phyloP scores from a whole-genome alignment of 352 stramenopile species.

The Phytophthora citricola region DNA sequence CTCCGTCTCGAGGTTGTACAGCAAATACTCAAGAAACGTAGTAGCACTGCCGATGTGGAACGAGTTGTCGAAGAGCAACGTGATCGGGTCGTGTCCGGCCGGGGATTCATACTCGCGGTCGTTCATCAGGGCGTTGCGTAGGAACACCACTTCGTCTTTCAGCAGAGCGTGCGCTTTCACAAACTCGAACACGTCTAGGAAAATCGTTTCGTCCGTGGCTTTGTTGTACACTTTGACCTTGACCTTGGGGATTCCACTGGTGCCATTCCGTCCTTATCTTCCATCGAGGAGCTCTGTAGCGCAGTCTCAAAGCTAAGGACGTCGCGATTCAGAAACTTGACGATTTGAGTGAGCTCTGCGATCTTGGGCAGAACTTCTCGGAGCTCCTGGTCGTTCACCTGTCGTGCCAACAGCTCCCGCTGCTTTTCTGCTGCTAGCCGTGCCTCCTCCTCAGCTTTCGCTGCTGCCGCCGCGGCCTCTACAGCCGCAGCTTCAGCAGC shows the following conservation, averaged over 20 bases:
- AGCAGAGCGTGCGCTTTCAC: constrained; percentile 86
- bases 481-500: constrained; percentile 33
- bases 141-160: constrained; percentile 89
- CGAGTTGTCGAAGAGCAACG: constrained; percentile 93
- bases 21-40: constrained; percentile 93
- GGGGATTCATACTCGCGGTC: constrained; percentile 89
- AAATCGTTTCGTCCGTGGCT: constrained; percentile 89
- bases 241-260: constrained; percentile 75
- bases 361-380: constrained; percentile 94
- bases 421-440: constrained; percentile 51
- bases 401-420: constrained; percentile 69
- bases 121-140: constrained; percentile 92
- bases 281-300: constrained; percentile 73
- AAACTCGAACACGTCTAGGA: constrained; percentile 95
- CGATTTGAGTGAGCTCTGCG: constrained; percentile 92
- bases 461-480: constrained; percentile 44
- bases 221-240: constrained; percentile 93
- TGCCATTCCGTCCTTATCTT: constrained; percentile 46
- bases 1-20: constrained; percentile 94
- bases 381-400: constrained; percentile 93
- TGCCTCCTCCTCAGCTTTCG: constrained; percentile 46
- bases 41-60: constrained; percentile 93
- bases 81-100: constrained; percentile 89
- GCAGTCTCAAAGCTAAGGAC: constrained; percentile 93
- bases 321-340: constrained; percentile 90